Conservation (phyloP, 805 yeast genomes). For the Starmerella potacharoeniae region DNA sequence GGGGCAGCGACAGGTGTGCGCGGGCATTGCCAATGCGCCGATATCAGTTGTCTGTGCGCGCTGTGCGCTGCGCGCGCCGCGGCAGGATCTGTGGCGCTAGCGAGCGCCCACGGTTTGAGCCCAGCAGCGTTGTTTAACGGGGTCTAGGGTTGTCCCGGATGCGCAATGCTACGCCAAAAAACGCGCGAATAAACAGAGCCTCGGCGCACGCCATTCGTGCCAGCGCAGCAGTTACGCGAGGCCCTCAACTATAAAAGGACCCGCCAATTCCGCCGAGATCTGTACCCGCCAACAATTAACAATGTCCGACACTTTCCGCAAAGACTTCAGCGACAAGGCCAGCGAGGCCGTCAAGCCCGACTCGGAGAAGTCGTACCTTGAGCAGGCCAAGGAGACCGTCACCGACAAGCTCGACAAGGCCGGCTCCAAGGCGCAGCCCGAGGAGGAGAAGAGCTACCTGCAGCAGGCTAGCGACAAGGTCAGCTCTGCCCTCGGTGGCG, state of each 20-base stretch:
- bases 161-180: neutral
- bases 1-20: too few relatives aligned
- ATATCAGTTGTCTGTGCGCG: too few relatives aligned
- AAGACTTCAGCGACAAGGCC: slow-evolving; percentile 57
- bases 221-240: neutral
- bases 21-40: too few relatives aligned
- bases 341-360: slow-evolving; percentile 61
- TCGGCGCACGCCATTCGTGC: neutral
- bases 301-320: slow-evolving; percentile 47
- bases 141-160: neutral
- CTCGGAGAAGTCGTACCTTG: slow-evolving; percentile 47
- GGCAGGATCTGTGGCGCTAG: too few relatives aligned
- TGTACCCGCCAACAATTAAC: neutral
- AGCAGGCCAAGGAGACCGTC: slow-evolving; percentile 58
- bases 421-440: slow-evolving; percentile 48
- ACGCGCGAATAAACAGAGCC: neutral
- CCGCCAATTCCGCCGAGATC: neutral
- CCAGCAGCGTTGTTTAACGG: too few relatives aligned
- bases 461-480: slow-evolving; percentile 39
- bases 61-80: too few relatives aligned
- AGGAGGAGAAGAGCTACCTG: slow-evolving; percentile 30
- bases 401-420: slow-evolving; percentile 55
- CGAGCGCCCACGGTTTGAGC: too few relatives aligned
- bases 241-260: neutral
- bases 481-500: slow-evolving; percentile 12